phyloP scores from a whole-genome alignment of 352 stramenopile species.

The Elongisporangium undulatum region DNA sequence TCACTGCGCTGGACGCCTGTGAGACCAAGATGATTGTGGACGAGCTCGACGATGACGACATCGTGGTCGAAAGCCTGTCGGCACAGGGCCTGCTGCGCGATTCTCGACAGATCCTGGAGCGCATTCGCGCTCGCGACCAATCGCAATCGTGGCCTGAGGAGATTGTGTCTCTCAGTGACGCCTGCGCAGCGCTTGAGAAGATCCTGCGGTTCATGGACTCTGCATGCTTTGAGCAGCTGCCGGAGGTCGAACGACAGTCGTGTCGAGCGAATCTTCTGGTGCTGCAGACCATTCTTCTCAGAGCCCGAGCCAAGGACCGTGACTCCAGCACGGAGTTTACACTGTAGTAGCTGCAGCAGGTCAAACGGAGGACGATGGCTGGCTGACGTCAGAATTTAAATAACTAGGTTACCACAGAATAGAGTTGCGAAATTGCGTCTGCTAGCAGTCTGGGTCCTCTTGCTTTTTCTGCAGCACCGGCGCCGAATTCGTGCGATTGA shows the following conservation, averaged over 20 bases:
- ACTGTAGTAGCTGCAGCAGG: constrained; percentile 10
- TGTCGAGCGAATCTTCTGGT: constrained; percentile 39
- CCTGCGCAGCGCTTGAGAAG: constrained; percentile 28
- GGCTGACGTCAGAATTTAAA: constrained; percentile 28
- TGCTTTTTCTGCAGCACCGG: constrained; percentile 58
- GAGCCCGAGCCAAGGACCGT: constrained; percentile 37
- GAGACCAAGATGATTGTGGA: constrained; percentile 14
- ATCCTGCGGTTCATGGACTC: constrained; percentile 43
- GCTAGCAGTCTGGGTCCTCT: constrained; percentile 14
- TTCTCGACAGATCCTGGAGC: constrained; percentile 19
- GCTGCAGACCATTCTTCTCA: constrained; percentile 47
- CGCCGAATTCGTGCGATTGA: constrained; percentile 58
- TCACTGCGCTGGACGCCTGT: constrained; percentile 37
- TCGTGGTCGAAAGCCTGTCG: constrained; percentile 55
- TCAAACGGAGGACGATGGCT: constrained; percentile 6
- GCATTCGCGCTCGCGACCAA: constrained; percentile 3
- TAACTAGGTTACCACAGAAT: neutral
- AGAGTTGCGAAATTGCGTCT: neutral
- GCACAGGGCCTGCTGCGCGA: constrained; percentile 49
- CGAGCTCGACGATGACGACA: constrained; percentile 52
- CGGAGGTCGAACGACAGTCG: constrained; percentile 30
- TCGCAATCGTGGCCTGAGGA: constrained; percentile 4
- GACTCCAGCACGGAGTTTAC: constrained; percentile 16
- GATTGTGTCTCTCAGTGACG: constrained; percentile 29
- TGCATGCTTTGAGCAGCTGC: constrained; percentile 12